Base-by-base conservation (phyloP, 768 basidiomycete genomes). In the Pisolithus microcarpus region DNA sequence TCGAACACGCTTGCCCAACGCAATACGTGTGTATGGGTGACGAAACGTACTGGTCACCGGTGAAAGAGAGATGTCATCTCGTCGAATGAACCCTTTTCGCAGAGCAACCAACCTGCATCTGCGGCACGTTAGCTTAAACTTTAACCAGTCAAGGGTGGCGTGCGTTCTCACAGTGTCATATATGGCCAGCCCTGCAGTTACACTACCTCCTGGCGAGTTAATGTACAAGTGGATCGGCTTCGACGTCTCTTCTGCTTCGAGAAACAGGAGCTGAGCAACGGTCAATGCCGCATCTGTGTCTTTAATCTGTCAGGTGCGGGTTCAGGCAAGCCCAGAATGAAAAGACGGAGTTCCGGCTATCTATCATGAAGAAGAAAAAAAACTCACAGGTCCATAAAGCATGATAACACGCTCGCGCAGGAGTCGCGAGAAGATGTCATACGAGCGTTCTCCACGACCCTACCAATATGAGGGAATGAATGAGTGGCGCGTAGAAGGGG, bases 181-280 rank as follows among this genome's bases (percentile, higher is more conserved):
- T 45, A 98, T 95, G 16, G 94, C 95, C 52, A 98, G 73, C 8
- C 95, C 95, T 44, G 93, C 91, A 0, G 94, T 95, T 37, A 98
- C 95, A 61, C 87, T 89, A 28, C 95, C 95, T 2, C 95, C 95
- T 0, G 95, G 95, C 7, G 90, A 93, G 69, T 97, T 97, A 58
- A 98, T 95, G 68, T 98, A 98, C 10, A 98, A 71, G 61, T 95
- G 93, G 50, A 98, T 96, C 3, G 95, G 95, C 64, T 91, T 91
- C 8, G 84, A 82, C 0, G 92, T 82, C 57, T 97, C 93, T 67
- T 95, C 94, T 1, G 95, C 94, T 73, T 98, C 95, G 52, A 97
- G 76, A 68, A 95, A 97, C 38, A 98, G 81, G 7, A 98, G 75
- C 62, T 97, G 94, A 1, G 94, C 91, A 7, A 96, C 91, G 31